Conservation (phyloP, 164 flowering plant genomes). For the Amborella trichopoda region DNA sequence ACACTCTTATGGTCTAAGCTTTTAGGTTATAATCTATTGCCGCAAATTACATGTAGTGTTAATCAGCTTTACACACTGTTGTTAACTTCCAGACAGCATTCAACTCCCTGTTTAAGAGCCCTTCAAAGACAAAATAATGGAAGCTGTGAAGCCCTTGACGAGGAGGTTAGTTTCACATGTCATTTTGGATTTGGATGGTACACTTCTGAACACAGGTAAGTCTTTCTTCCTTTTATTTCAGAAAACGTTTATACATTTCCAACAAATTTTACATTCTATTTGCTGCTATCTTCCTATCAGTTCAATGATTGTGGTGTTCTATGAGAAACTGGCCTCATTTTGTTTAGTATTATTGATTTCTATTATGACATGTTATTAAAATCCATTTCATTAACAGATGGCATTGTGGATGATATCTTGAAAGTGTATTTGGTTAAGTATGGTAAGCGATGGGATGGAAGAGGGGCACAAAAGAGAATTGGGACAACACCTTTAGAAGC, state of each 20-base stretch:
- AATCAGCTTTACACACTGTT: too few species aligned
- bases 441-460: slow-evolving; percentile 85
- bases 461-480: slow-evolving; percentile 34
- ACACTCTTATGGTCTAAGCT: too few species aligned
- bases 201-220: slow-evolving; percentile 81
- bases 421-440: slow-evolving; percentile 45
- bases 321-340: background rate
- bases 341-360: slow-evolving; percentile 49
- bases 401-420: slow-evolving; percentile 34
- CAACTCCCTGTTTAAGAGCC: too few species aligned
- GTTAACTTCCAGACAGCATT: too few species aligned
- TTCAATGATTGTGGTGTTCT: background rate
- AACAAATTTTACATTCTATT: background rate
- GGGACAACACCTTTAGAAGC: slow-evolving; percentile 78
- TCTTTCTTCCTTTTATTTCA: slow-evolving; percentile 2
- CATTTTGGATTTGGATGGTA: slow-evolving; percentile 88
- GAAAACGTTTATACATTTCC: background rate
- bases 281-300: background rate
- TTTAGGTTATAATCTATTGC: too few species aligned
- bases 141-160: slow-evolving; percentile 23
- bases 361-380: background rate
- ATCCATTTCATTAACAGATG: background rate
- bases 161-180: slow-evolving; percentile 57
- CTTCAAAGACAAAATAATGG: too few species aligned
- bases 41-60: too few species aligned